These are phyloP conservation scores for Udeniomyces megalosporus DNA, from an alignment of 768 basidiomycete genomes.

Conservation along the genomic window DNA sequence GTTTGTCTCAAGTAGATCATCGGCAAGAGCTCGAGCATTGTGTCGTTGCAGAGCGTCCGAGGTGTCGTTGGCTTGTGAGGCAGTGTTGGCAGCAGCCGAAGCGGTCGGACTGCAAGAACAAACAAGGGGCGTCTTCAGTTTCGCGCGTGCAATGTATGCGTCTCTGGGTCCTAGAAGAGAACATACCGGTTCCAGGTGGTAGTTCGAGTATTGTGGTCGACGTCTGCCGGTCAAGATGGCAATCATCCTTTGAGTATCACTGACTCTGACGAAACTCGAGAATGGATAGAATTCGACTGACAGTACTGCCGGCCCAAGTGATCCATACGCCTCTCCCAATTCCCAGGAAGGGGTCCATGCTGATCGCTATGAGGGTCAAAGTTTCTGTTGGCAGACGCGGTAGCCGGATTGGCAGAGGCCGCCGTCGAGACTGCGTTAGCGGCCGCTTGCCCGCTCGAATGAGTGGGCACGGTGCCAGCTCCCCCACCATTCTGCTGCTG, in stretches of 20 bases:
- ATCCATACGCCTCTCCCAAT: slow-evolving; percentile 96
- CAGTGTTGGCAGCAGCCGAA: slow-evolving; percentile 51
- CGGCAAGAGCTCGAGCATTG: slow-evolving; percentile 62
- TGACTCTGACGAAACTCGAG: not conserved
- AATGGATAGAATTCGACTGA: not conserved
- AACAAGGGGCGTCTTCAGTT: no score
- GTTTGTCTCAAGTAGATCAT: slow-evolving; percentile 64
- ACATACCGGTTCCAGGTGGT: slow-evolving; percentile 78
- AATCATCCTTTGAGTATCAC: not conserved
- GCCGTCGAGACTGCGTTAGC: slow-evolving; percentile 7
- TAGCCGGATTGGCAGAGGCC: slow-evolving; percentile 19
- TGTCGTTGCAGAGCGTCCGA: slow-evolving; percentile 77
- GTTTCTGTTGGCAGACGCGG: slow-evolving; percentile 43
- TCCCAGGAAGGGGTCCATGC: slow-evolving; percentile 69
- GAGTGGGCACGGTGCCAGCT: slow-evolving; percentile 24
- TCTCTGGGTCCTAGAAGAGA: slow-evolving; percentile 69
- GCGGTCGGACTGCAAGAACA: not conserved
- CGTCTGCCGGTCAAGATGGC: slow-evolving; percentile 52
- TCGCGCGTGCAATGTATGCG: slow-evolving; percentile 1
- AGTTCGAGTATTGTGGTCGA: slow-evolving; percentile 92
- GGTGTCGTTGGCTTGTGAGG: slow-evolving; percentile 40
- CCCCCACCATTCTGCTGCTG: slow-evolving; percentile 13
- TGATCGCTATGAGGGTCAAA: slow-evolving; percentile 95
- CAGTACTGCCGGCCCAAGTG: slow-evolving; percentile 52
- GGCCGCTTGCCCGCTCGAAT: slow-evolving; percentile 20